These are phyloP conservation scores for Xylaria acuta DNA, from an alignment of 495 filamentous ascomycete species.

Conservation along the genomic window DNA sequence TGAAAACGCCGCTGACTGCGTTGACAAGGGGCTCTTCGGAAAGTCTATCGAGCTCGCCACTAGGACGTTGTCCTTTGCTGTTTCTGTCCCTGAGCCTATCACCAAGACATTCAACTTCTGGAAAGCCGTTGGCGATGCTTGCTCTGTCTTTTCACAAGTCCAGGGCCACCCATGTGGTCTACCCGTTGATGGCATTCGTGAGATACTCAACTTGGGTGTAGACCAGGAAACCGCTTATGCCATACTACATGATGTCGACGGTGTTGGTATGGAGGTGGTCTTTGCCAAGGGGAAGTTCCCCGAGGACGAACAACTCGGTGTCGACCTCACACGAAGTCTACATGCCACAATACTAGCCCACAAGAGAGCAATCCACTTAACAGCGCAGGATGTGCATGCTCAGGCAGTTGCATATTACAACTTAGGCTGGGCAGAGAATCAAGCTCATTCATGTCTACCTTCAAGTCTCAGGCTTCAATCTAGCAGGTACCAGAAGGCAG, in stretches of 20 bases:
- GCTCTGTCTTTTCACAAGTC: constrained; percentile 78
- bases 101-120: constrained; percentile 88
- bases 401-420: constrained; percentile 97
- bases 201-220: constrained; percentile 59
- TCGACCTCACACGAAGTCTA: constrained; percentile 58
- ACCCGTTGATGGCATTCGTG: constrained; percentile 59
- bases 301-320: constrained; percentile 54
- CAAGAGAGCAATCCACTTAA: constrained; percentile 81
- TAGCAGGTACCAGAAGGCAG: constrained; percentile 74
- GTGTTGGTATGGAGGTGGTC: constrained; percentile 61
- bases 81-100: constrained; percentile 42
- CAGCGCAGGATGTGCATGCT: constrained; percentile 79
- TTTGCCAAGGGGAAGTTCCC: constrained; percentile 48
- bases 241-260: constrained; percentile 72
- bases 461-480: constrained; percentile 52
- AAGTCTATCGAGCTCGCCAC: constrained; percentile 72
- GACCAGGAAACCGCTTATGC: constrained; percentile 62
- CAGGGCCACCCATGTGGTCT: constrained; percentile 67
- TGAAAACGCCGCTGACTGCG: constrained; percentile 75
- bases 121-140: constrained; percentile 93
- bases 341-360: constrained; percentile 80
- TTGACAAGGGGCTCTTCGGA: constrained; percentile 84
- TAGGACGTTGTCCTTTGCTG: constrained; percentile 54
- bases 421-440: constrained; percentile 90
- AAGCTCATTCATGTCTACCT: constrained; percentile 71